These are phyloP conservation scores for Didymella glomerata DNA, from an alignment of 2,329 filamentous ascomycete species.

Conservation along the genomic window DNA sequence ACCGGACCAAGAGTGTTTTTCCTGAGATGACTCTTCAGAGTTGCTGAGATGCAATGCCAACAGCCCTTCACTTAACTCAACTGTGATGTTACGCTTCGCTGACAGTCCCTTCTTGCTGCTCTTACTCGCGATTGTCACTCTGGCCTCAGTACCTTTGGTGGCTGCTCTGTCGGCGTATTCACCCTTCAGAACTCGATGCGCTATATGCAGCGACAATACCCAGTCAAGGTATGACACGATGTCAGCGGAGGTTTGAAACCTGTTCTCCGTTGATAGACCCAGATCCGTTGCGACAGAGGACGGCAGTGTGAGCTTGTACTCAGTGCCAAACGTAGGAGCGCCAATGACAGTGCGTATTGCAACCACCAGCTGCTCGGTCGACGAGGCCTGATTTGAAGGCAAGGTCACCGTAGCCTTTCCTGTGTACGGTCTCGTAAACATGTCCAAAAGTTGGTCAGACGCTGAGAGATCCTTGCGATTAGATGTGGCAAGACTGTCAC, in stretches of 20 bases:
- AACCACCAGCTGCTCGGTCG: constrained; percentile 37
- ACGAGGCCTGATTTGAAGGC: constrained; percentile 30
- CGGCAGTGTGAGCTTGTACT: constrained; percentile 46
- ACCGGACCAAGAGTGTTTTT: constrained; percentile 40
- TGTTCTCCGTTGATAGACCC: constrained; percentile 40
- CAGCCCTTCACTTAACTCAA: constrained; percentile 31
- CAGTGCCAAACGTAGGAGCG: constrained; percentile 46
- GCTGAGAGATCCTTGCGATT: constrained; percentile 39
- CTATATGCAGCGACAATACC: constrained; percentile 44
- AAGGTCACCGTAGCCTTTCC: constrained; percentile 41
- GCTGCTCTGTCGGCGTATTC: constrained; percentile 32
- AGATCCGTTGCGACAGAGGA: constrained; percentile 39
- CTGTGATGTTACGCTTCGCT: constrained; percentile 31
- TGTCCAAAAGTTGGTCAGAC: constrained; percentile 43
- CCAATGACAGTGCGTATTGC: constrained; percentile 46
- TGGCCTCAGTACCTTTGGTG: constrained; percentile 33
- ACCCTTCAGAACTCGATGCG: constrained; percentile 40
- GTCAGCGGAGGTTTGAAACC: constrained; percentile 41
- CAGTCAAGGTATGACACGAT: constrained; percentile 45
- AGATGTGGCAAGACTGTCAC: constrained; percentile 39
- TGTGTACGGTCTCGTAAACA: constrained; percentile 42
- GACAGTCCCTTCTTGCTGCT: constrained; percentile 30
- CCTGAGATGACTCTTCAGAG: constrained; percentile 22
- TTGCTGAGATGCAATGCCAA: constrained; percentile 27
- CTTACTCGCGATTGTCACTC: constrained; percentile 35